phyloP scores from a whole-genome alignment of 768 basidiomycete genomes.

The Calocera cornea region DNA sequence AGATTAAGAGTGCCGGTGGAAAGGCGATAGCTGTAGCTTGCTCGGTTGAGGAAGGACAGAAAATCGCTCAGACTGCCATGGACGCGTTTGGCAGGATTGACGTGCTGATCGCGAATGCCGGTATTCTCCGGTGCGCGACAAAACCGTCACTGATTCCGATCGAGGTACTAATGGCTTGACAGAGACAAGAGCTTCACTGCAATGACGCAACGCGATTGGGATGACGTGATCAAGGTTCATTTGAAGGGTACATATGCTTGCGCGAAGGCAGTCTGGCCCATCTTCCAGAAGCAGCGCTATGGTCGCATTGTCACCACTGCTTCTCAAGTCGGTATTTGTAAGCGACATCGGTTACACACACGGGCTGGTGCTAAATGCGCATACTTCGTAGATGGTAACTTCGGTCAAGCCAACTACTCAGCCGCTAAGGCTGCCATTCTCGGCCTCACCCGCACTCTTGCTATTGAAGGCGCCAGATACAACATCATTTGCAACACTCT shows the following conservation, averaged over 20 bases:
- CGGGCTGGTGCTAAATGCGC: too few relatives aligned
- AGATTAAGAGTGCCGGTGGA: conserved; percentile 75
- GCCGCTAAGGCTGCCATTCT: conserved; percentile 88
- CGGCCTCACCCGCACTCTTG: conserved; percentile 78
- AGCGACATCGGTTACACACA: too few relatives aligned
- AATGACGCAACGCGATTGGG: conserved; percentile 90
- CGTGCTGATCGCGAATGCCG: conserved; percentile 82
- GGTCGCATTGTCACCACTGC: conserved; percentile 92
- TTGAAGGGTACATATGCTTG: conserved; percentile 85
- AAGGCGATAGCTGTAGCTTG: conserved; percentile 71
- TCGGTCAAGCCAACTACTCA: conserved; percentile 90
- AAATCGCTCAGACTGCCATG: conserved; percentile 72
- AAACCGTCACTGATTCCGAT: background rate
- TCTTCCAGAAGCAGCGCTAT: conserved; percentile 92
- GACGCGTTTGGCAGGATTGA: conserved; percentile 83
- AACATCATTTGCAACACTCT: conserved; percentile 81
- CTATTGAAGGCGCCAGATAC: conserved; percentile 83
- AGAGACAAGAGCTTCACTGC: conserved; percentile 76
- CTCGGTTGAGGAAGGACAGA: conserved; percentile 85
- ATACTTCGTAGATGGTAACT: conserved; percentile 63
- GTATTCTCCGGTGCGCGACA: conserved; percentile 47
- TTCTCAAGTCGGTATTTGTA: conserved; percentile 85
- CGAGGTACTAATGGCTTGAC: background rate
- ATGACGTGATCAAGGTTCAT: conserved; percentile 77
- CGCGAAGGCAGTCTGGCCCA: conserved; percentile 87